Conservation (phyloP, 73 alveolate genomes). For the Uronychia binucleata region DNA sequence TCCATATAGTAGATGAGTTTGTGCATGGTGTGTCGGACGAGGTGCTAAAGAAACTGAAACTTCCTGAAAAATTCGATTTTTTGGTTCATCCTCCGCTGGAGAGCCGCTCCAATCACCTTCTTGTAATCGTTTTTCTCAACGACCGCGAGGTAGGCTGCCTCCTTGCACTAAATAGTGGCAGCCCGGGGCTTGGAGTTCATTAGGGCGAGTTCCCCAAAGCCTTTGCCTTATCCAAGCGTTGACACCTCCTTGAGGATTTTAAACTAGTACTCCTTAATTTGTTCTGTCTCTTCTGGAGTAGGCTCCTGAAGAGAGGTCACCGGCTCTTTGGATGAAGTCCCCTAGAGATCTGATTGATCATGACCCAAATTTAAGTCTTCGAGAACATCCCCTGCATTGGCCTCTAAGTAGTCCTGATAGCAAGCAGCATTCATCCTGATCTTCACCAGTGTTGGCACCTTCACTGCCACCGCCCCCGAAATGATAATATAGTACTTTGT, state of each 20-base stretch:
- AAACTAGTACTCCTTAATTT: not conserved
- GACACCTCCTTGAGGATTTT: constrained; percentile 38
- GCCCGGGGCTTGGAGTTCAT: constrained; percentile 37
- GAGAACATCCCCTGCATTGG: constrained; percentile 15
- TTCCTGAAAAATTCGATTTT: constrained; percentile 26
- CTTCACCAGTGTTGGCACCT: constrained; percentile 39
- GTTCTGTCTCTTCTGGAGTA: not conserved
- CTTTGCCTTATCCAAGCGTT: constrained; percentile 19
- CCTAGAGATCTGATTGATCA: not conserved
- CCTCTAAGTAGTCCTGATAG: not conserved
- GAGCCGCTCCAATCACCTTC: constrained; percentile 23
- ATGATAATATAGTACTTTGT: constrained; percentile 46
- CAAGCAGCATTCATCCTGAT: constrained; percentile 1
- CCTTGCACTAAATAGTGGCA: constrained; percentile 55
- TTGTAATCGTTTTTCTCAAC: constrained; percentile 38
- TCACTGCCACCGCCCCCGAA: constrained; percentile 58
- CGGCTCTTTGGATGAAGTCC: no score
- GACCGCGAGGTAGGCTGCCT: constrained; percentile 50
- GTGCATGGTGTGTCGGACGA: constrained; percentile 7
- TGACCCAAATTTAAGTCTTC: not conserved
- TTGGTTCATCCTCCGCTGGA: constrained; percentile 10
- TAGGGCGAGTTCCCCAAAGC: constrained; percentile 63
- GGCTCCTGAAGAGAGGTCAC: not conserved
- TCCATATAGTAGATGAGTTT: constrained; percentile 17
- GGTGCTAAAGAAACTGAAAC: constrained; percentile 20